Percentiles rank a stretch among this genome's conserved stretches.
Evolutionary conservation across 306 rosid genomes (phyloP).

Genomic region (Acacia melanoxylon): DNA sequence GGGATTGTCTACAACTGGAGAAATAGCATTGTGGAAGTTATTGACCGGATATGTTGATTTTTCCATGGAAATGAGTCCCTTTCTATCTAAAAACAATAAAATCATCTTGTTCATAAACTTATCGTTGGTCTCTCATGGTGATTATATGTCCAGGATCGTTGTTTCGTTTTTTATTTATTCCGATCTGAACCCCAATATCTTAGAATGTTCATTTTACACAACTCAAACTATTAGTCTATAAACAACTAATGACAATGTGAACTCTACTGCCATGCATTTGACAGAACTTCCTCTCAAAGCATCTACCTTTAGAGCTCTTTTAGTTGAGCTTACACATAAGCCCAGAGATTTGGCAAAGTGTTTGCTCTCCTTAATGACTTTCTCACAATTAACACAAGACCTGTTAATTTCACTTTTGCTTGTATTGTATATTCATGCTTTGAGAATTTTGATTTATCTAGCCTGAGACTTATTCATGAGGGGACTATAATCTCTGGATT

Average conservation of each 20-base stretch:
- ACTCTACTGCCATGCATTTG: slow-evolving; percentile 58
- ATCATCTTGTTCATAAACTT: slow-evolving; percentile 10
- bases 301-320: slow-evolving; percentile 83
- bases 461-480: slow-evolving; percentile 40
- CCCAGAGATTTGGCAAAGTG: slow-evolving; percentile 45
- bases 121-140: background rate
- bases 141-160: background rate
- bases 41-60: background rate
- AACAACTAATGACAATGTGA: slow-evolving; percentile 42
- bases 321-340: slow-evolving; percentile 68
- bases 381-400: slow-evolving; percentile 46
- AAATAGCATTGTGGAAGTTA: background rate
- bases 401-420: slow-evolving; percentile 39
- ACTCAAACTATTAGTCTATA: slow-evolving; percentile 57
- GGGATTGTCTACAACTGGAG: background rate
- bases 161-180: slow-evolving; percentile 43
- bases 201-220: slow-evolving; percentile 64
- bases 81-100: background rate
- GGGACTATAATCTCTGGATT: background rate
- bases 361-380: slow-evolving; percentile 54
- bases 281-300: slow-evolving; percentile 49
- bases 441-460: slow-evolving; percentile 13
- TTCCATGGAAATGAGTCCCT: background rate
- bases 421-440: background rate
- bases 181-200: slow-evolving; percentile 48